These are phyloP conservation scores for Phytophthora constricta DNA, from an alignment of 352 stramenopile genomes.

Conservation along the genomic window DNA sequence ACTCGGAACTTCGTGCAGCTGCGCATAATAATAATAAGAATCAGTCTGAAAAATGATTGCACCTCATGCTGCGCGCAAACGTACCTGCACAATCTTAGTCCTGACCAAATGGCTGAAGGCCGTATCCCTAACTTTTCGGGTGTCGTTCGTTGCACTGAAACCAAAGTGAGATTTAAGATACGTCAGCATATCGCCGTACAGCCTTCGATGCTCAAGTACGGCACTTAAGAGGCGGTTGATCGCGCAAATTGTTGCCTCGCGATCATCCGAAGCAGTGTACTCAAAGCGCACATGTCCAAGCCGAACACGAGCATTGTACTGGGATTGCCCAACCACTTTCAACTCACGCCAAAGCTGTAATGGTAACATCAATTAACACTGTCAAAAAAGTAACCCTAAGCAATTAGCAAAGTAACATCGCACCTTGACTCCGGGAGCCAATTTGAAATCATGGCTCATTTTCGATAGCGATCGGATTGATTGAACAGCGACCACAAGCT, in stretches of 20 bases:
- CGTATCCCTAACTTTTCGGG: conserved; percentile 52
- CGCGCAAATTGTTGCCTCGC: conserved; percentile 58
- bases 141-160: conserved; percentile 45
- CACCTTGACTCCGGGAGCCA: conserved; percentile 65
- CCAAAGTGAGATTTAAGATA: conserved; percentile 51
- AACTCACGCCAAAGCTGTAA: conserved; percentile 60
- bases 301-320: conserved; percentile 41
- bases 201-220: conserved; percentile 45
- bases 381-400: conserved; percentile 13
- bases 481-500: conserved; percentile 50
- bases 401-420: not conserved
- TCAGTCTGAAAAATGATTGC: conserved; percentile 17
- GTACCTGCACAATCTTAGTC: conserved; percentile 51
- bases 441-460: conserved; percentile 70
- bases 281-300: conserved; percentile 57
- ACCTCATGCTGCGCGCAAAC: conserved; percentile 6
- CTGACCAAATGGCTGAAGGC: conserved; percentile 56
- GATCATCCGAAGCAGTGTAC: conserved; percentile 34
- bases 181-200: conserved; percentile 53
- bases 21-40: conserved; percentile 4
- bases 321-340: conserved; percentile 11
- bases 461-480: conserved; percentile 38
- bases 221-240: conserved; percentile 44
- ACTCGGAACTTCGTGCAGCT: conserved; percentile 33
- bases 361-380: conserved; percentile 7